Percentiles rank a stretch among this genome's conserved stretches.
Evolutionary conservation across 352 stramenopile genomes (phyloP).

Genomic region (Aphanomyces cochlioides): DNA sequence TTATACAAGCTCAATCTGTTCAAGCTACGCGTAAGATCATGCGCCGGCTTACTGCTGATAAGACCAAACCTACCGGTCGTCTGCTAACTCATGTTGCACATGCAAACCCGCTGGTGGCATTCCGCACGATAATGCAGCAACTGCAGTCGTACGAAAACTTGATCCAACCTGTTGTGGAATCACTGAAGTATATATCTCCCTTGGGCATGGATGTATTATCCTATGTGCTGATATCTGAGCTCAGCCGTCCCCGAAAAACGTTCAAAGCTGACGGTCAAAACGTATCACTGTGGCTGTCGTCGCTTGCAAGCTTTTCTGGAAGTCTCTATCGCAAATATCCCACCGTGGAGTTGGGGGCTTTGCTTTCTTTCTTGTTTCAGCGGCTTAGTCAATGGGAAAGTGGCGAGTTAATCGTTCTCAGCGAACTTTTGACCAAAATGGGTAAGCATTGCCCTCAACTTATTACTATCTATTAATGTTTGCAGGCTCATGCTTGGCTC

Average conservation of each 20-base stretch:
- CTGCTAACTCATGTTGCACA: constrained; percentile 86
- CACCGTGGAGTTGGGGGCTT: constrained; percentile 86
- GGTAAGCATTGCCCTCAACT: constrained; percentile 28
- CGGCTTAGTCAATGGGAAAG: constrained; percentile 82
- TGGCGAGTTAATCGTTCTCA: constrained; percentile 83
- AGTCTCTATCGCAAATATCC: constrained; percentile 94
- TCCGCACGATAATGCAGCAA: constrained; percentile 91
- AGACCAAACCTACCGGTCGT: constrained; percentile 69
- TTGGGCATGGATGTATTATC: constrained; percentile 93
- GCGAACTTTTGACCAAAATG: constrained; percentile 85
- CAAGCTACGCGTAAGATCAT: constrained; percentile 72
- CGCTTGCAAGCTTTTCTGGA: constrained; percentile 90
- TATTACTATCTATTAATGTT: neutral
- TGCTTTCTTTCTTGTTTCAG: constrained; percentile 90
- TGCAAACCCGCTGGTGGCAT: constrained; percentile 92
- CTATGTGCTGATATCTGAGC: constrained; percentile 89
- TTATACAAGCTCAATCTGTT: constrained; percentile 66
- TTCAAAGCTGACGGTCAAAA: constrained; percentile 89
- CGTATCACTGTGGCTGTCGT: constrained; percentile 91
- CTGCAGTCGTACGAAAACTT: constrained; percentile 98
- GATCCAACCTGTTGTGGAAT: constrained; percentile 94
- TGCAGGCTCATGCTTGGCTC: constrained; percentile 64
- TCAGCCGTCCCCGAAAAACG: constrained; percentile 78
- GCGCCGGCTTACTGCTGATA: constrained; percentile 75
- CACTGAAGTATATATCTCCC: constrained; percentile 91